phyloP scores from a whole-genome alignment of 108 stramenopile species.

The Cyclotella sp. region DNA sequence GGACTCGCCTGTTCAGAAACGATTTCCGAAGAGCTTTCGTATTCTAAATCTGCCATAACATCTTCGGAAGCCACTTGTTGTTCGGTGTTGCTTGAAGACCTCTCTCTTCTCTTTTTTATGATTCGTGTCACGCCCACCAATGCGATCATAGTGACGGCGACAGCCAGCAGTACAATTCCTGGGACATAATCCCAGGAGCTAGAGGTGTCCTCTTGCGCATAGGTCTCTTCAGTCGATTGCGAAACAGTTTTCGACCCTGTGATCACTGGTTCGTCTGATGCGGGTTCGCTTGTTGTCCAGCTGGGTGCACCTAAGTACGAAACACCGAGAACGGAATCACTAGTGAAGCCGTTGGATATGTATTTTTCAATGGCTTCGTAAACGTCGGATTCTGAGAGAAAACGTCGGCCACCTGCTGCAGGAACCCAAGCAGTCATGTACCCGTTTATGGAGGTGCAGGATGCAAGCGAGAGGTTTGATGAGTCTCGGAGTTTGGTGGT shows the following conservation, averaged over 20 bases:
- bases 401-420: neutral
- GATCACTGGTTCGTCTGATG: neutral
- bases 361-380: constrained; percentile 19
- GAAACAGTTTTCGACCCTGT: neutral
- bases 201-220: too few species aligned
- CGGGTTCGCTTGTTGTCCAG: neutral
- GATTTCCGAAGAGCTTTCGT: neutral
- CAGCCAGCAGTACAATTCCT: neutral
- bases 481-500: constrained; percentile 1
- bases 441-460: constrained; percentile 24
- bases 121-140: neutral
- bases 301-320: constrained; percentile 10
- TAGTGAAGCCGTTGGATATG: constrained; percentile 6
- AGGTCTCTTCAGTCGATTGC: neutral
- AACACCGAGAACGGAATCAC: constrained; percentile 11
- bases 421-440: constrained; percentile 36
- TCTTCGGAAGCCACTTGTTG: neutral
- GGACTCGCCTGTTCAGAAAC: neutral
- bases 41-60: too few species aligned
- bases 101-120: neutral
- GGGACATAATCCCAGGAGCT: neutral
- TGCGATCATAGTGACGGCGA: neutral
- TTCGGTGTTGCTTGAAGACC: neutral
- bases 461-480: constrained; percentile 2
- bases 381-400: constrained; percentile 10